phyloP scores from a whole-genome alignment of 2,329 filamentous ascomycete genomes.

The Chaetothyriales sp. region DNA sequence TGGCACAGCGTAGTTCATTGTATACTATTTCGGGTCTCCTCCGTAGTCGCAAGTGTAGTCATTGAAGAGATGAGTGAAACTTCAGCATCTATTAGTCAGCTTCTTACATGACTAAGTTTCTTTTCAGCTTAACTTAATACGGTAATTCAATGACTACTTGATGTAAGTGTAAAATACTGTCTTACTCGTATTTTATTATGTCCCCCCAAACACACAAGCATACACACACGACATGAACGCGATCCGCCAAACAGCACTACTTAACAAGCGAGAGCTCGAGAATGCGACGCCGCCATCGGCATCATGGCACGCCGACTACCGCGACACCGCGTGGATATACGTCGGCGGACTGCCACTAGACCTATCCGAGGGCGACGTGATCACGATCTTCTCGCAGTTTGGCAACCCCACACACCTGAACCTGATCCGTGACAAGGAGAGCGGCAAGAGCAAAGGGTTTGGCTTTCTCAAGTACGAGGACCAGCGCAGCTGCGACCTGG shows the following conservation, averaged over 20 bases:
- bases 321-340: conserved; percentile 92
- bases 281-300: conserved; percentile 72
- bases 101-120: no score
- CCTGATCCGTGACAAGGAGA: conserved; percentile 85
- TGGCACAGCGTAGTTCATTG: no score
- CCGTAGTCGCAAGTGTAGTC: no score
- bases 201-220: no score
- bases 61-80: no score
- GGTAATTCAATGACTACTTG: no score
- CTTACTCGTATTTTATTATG: no score
- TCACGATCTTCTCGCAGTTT: conserved; percentile 94
- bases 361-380: conserved; percentile 84
- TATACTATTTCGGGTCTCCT: no score
- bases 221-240: conserved; percentile 61
- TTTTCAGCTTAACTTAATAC: no score
- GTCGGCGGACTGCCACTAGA: conserved; percentile 88
- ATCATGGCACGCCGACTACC: conserved; percentile 95
- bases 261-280: conserved; percentile 91
- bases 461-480: conserved; percentile 97
- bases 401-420: conserved; percentile 91
- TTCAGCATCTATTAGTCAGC: no score
- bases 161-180: no score
- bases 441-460: conserved; percentile 86
- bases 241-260: conserved; percentile 77
- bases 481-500: conserved; percentile 85